Percentiles rank a stretch among this genome's conserved stretches.
These are phyloP conservation scores for Emergomyces africanus DNA, from an alignment of 2,329 filamentous ascomycete genomes.

Conservation along the genomic window DNA sequence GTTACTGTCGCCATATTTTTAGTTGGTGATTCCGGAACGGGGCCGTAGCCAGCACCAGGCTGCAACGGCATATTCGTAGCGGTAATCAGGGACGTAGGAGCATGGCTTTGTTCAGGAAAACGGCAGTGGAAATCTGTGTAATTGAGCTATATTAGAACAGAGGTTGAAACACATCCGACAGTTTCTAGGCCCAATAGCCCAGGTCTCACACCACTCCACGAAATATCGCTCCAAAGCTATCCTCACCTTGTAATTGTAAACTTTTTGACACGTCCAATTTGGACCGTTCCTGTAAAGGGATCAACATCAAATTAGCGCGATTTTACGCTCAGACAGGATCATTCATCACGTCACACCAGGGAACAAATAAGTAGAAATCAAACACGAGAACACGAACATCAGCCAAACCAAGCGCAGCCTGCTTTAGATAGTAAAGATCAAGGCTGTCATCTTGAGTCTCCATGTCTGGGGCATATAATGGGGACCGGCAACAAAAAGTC, in stretches of 20 bases:
- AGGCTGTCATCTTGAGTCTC: slow-evolving; percentile 30
- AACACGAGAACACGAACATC: slow-evolving; percentile 22
- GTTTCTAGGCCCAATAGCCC: background rate
- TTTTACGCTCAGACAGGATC: background rate
- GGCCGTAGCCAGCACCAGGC: slow-evolving; percentile 10
- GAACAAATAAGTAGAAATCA: background rate
- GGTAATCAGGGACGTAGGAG: background rate
- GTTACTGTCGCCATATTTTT: slow-evolving; percentile 22
- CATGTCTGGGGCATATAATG: slow-evolving; percentile 14
- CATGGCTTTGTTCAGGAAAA: background rate
- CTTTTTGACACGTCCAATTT: background rate
- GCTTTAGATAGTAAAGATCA: slow-evolving; percentile 28
- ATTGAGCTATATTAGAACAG: background rate
- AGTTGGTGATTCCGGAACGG: slow-evolving; percentile 12
- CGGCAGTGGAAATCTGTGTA: background rate
- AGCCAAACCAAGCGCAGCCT: slow-evolving; percentile 28
- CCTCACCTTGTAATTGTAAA: slow-evolving; percentile 1
- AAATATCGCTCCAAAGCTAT: background rate
- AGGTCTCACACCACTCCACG: background rate
- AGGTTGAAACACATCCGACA: background rate
- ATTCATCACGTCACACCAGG: background rate
- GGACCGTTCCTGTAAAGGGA: slow-evolving; percentile 1
- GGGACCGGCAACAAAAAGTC: background rate
- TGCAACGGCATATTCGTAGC: slow-evolving; percentile 6
- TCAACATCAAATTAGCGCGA: slow-evolving; percentile 2